A percentile compares a stretch with the other conserved stretches of the same genome.
Evolutionary conservation across 2,329 filamentous ascomycete species (phyloP).

Genomic region (Byssoonygena ceratinophila): DNA sequence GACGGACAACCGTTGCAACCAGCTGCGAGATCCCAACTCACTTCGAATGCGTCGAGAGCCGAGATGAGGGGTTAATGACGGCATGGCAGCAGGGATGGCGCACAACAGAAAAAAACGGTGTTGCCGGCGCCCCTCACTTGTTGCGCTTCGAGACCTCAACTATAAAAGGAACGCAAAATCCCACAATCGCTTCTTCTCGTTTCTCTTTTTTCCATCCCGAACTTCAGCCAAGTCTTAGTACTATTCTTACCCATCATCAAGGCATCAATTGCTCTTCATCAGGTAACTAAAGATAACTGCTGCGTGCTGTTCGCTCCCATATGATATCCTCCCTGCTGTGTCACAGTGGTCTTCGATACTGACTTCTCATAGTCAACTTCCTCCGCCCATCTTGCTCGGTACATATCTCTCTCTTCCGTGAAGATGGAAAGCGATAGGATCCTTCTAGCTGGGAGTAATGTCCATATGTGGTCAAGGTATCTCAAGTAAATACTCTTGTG

Average conservation of each 20-base stretch:
- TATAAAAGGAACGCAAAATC: not conserved
- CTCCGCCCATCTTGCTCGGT: constrained; percentile 12
- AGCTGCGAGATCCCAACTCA: too few species aligned
- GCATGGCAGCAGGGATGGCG: not conserved
- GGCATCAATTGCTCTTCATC: not conserved
- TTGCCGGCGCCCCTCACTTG: not conserved
- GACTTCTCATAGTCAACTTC: not conserved
- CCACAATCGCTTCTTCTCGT: not conserved
- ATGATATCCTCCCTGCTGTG: not conserved
- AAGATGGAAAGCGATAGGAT: constrained; percentile 32
- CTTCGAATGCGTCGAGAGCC: too few species aligned
- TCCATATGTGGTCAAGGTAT: constrained; percentile 41
- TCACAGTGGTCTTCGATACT: not conserved
- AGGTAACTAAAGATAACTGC: constrained; percentile 4
- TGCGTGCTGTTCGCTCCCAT: not conserved
- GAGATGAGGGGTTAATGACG: constrained; percentile 3
- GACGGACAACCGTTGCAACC: too few species aligned
- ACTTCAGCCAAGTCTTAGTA: not conserved
- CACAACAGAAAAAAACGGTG: not conserved
- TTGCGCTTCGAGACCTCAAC: not conserved
- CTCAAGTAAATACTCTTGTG: constrained; percentile 38
- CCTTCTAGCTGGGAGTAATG: constrained; percentile 29
- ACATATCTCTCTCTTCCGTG: constrained; percentile 14
- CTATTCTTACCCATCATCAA: not conserved
- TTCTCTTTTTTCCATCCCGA: not conserved